Percentiles rank a stretch among this genome's conserved stretches.
These are phyloP conservation scores for Epichloe coenophiala DNA, from an alignment of 2,329 filamentous ascomycete genomes.

Conservation along the genomic window DNA sequence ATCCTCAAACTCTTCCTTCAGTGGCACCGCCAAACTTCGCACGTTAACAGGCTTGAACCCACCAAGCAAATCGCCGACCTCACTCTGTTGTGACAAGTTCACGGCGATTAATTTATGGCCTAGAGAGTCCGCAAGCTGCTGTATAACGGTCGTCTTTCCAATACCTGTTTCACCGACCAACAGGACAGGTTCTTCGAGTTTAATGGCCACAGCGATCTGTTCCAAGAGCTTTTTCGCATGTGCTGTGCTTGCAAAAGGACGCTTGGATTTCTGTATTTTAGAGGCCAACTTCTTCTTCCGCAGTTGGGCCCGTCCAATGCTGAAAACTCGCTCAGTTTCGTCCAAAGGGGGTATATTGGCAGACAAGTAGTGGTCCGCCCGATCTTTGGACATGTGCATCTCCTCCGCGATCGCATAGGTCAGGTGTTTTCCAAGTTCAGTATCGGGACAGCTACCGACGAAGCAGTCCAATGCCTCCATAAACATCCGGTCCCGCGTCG, in stretches of 20 bases:
- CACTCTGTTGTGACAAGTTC: constrained; percentile 95
- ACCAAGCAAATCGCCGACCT: constrained; percentile 87
- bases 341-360: constrained; percentile 60
- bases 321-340: constrained; percentile 42
- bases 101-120: constrained; percentile 83
- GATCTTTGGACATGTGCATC: constrained; percentile 73
- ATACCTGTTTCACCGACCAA: constrained; percentile 98
- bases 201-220: constrained; percentile 71
- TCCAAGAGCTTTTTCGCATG: constrained; percentile 78
- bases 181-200: constrained; percentile 74
- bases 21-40: constrained; percentile 70
- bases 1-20: constrained; percentile 89
- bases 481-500: constrained; percentile 69
- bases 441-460: constrained; percentile 62
- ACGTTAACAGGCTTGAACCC: constrained; percentile 95
- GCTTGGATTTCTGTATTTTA: constrained; percentile 36
- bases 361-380: constrained; percentile 63
- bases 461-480: constrained; percentile 92
- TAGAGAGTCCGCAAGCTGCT: constrained; percentile 74
- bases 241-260: constrained; percentile 76
- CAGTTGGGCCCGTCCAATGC: constrained; percentile 53
- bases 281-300: constrained; percentile 40
- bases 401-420: constrained; percentile 67
- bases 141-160: constrained; percentile 91
- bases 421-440: constrained; percentile 43